These are phyloP conservation scores for Clarireedia homoeocarpa DNA, from an alignment of 2,329 filamentous ascomycete species.

Conservation along the genomic window DNA sequence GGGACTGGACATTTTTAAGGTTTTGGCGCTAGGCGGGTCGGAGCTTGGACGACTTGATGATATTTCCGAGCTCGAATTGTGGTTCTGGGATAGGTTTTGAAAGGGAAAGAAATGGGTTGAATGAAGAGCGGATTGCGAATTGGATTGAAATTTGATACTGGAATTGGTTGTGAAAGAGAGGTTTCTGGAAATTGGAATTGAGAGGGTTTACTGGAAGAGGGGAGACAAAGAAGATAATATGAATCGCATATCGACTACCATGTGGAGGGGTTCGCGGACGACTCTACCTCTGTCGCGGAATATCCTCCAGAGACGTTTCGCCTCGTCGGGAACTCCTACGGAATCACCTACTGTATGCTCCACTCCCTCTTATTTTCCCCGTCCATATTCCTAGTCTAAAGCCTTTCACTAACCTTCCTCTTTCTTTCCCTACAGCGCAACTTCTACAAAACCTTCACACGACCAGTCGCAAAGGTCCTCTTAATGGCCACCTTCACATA, in stretches of 20 bases:
- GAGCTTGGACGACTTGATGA: background rate
- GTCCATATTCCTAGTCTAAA: background rate
- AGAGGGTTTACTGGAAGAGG: background rate
- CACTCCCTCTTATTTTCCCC: background rate
- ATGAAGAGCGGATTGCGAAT: no score
- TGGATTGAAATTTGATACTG: no score
- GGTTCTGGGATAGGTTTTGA: no score
- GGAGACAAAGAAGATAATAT: background rate
- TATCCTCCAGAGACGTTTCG: background rate
- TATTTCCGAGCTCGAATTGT: background rate
- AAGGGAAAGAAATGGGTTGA: no score
- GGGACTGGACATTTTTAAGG: background rate
- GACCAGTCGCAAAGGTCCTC: constrained; percentile 66
- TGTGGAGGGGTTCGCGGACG: background rate
- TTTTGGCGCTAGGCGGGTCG: background rate
- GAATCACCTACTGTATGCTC: constrained; percentile 4
- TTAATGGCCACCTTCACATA: constrained; percentile 71
- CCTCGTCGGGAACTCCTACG: background rate
- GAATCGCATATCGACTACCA: background rate
- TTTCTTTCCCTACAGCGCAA: constrained; percentile 37
- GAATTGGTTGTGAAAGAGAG: background rate
- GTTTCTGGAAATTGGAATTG: background rate
- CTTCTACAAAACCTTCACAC: constrained; percentile 69
- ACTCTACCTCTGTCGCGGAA: background rate
- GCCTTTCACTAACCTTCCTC: background rate